Evolutionary conservation across 106 monocot genomes (phyloP).

Genomic region (Dendrobium huoshanense): DNA sequence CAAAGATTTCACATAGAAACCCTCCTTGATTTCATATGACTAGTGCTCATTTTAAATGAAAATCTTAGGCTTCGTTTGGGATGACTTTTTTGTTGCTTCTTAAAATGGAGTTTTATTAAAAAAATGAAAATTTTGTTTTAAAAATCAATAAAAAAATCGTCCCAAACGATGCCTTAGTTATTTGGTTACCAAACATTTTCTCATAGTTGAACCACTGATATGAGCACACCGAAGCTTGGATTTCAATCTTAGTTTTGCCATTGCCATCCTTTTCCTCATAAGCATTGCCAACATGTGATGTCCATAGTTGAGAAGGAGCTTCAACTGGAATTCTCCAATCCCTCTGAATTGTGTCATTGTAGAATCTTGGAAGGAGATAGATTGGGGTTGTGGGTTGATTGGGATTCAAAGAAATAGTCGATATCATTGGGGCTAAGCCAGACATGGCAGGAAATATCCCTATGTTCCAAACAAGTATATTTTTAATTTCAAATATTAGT

Average conservation of each 20-base stretch:
- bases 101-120: no score
- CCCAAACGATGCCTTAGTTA: not conserved
- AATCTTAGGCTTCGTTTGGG: no score
- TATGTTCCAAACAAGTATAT: conserved; percentile 2
- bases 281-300: conserved; percentile 57
- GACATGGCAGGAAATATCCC: conserved; percentile 55
- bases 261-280: conserved; percentile 37
- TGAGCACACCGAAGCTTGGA: conserved; percentile 62
- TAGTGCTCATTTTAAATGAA: not conserved
- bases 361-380: conserved; percentile 65
- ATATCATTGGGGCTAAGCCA: conserved; percentile 64
- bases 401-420: conserved; percentile 51
- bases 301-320: conserved; percentile 58
- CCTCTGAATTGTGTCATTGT: not conserved
- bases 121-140: no score
- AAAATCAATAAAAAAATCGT: no score
- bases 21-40: not conserved
- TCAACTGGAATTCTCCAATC: conserved; percentile 67
- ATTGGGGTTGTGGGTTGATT: conserved; percentile 47
- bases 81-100: no score
- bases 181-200: conserved; percentile 64
- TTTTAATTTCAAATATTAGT: not conserved
- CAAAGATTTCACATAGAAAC: not conserved
- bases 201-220: conserved; percentile 80
- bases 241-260: conserved; percentile 30